Evolutionary conservation across 495 filamentous ascomycete genomes (phyloP).

Genomic region (Amniculicola lignicola): DNA sequence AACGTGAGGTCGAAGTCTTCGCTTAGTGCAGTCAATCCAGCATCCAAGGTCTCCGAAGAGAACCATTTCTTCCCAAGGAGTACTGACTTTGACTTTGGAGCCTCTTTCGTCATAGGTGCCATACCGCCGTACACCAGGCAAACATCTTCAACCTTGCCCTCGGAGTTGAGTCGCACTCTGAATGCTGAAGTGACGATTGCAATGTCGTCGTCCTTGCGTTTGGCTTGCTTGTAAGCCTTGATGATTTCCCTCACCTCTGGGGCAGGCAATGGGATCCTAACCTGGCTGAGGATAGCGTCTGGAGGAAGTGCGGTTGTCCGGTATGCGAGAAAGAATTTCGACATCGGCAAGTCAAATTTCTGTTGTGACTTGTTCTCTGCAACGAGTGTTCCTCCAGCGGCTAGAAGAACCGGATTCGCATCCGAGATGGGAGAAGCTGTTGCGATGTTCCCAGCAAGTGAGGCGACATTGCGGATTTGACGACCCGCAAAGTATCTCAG

Average conservation of each 20-base stretch:
- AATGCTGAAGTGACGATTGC: constrained; percentile 32
- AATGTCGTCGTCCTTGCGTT: constrained; percentile 36
- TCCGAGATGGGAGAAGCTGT: constrained; percentile 47
- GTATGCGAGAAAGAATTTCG: constrained; percentile 42
- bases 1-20: constrained; percentile 28
- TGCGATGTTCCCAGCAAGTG: constrained; percentile 44
- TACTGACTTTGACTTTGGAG: constrained; percentile 5
- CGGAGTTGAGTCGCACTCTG: constrained; percentile 12
- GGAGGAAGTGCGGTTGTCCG: constrained; percentile 41
- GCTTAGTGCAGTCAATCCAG: constrained; percentile 9
- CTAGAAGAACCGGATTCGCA: constrained; percentile 43
- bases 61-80: constrained; percentile 27
- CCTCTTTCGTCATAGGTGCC: constrained; percentile 26
- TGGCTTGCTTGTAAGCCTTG: constrained; percentile 35
- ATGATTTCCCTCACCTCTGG: constrained; percentile 12
- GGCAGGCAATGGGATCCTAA: constrained; percentile 25
- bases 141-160: constrained; percentile 23
- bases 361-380: constrained; percentile 35
- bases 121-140: constrained; percentile 31
- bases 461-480: constrained; percentile 46
- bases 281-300: constrained; percentile 39
- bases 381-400: constrained; percentile 39
- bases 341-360: constrained; percentile 35
- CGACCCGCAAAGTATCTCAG: constrained; percentile 45
- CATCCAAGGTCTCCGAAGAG: constrained; percentile 16